phyloP scores from a whole-genome alignment of 1,284 basidiomycete genomes.

The Gymnopus androsaceus region DNA sequence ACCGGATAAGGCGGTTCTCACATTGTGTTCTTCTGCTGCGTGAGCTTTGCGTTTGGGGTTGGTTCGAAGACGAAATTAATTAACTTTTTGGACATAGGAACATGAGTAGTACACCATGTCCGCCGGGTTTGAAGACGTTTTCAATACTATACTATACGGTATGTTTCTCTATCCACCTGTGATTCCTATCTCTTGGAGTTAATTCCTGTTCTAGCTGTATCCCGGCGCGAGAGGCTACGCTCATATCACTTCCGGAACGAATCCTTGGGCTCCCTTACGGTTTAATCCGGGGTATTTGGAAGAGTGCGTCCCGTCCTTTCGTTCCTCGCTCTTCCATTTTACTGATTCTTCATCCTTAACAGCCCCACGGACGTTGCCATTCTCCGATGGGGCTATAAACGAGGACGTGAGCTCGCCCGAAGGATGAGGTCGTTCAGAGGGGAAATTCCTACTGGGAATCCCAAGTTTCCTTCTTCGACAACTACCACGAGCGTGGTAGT shows the following conservation, averaged over 20 bases:
- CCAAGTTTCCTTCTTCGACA: constrained; percentile 41
- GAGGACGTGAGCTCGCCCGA: constrained; percentile 55
- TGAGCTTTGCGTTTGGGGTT: constrained; percentile 14
- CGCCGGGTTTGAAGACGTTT: constrained; percentile 33
- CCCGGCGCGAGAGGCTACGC: constrained; percentile 37
- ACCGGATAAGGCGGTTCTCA: constrained; percentile 50
- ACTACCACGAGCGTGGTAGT: constrained; percentile 2
- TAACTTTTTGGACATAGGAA: background rate
- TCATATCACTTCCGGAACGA: constrained; percentile 36
- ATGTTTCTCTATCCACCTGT: constrained; percentile 1
- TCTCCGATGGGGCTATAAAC: constrained; percentile 60
- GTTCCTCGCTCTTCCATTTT: background rate
- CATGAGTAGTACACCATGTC: background rate
- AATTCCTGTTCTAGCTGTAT: constrained; percentile 31
- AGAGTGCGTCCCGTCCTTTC: constrained; percentile 17
- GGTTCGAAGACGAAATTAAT: constrained; percentile 5
- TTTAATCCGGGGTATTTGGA: constrained; percentile 33
- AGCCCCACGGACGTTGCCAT: constrained; percentile 57
- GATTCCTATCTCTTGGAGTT: too few species aligned
- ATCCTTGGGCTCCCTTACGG: constrained; percentile 31
- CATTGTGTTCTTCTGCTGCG: constrained; percentile 28
- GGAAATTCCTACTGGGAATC: constrained; percentile 47
- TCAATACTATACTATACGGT: constrained; percentile 33
- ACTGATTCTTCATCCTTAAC: background rate
- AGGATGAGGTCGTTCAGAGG: constrained; percentile 60